These are phyloP conservation scores for Boeremia lycopersici DNA, from an alignment of 2,329 filamentous ascomycete genomes.

Conservation along the genomic window DNA sequence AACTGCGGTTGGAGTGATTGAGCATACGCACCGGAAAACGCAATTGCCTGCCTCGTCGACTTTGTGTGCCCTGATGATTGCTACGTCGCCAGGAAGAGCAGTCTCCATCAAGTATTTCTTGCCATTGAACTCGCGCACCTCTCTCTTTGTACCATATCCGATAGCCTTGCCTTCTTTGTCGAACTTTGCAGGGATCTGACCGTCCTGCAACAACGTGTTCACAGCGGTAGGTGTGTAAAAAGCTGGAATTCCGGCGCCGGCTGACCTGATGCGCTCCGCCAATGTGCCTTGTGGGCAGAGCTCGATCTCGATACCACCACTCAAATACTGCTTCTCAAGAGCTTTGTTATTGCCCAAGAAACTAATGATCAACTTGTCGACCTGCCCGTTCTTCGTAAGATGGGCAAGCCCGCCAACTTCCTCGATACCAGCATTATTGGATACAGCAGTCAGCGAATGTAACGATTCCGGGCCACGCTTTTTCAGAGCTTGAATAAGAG, in stretches of 20 bases:
- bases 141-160: conserved; percentile 68
- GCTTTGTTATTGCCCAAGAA: conserved; percentile 80
- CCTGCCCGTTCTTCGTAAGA: conserved; percentile 71
- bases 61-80: conserved; percentile 77
- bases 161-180: conserved; percentile 64
- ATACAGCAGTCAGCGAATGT: conserved; percentile 70
- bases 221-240: conserved; percentile 78
- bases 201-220: conserved; percentile 69
- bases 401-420: conserved; percentile 69
- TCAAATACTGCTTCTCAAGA: conserved; percentile 75
- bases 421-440: conserved; percentile 78
- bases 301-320: conserved; percentile 74
- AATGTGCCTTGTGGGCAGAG: conserved; percentile 78
- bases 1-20: not conserved
- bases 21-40: conserved; percentile 59
- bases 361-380: conserved; percentile 75
- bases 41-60: conserved; percentile 79
- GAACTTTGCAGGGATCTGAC: conserved; percentile 69
- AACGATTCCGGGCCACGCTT: conserved; percentile 39
- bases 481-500: conserved; percentile 45
- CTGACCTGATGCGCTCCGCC: conserved; percentile 73
- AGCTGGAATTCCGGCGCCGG: conserved; percentile 77
- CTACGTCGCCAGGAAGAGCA: conserved; percentile 75
- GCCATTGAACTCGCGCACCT: conserved; percentile 74
- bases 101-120: conserved; percentile 79